phyloP scores from a whole-genome alignment of 106 monocot genomes.

The Phalaenopsis aphrodite region DNA sequence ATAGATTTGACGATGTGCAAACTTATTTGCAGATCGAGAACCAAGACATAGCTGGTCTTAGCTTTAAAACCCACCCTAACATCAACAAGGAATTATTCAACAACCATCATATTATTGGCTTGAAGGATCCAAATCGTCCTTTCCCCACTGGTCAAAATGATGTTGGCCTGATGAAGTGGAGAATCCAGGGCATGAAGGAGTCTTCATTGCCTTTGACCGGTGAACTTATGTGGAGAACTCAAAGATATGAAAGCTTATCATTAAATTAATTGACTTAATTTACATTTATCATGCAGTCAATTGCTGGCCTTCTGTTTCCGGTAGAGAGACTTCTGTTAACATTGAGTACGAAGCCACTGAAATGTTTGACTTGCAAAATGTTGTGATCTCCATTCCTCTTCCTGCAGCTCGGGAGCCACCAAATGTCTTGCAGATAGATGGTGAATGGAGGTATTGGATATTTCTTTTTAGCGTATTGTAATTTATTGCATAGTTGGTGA shows the following conservation, averaged over 20 bases:
- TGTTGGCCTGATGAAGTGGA: constrained; percentile 91
- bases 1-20: not conserved
- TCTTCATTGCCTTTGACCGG: constrained; percentile 75
- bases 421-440: constrained; percentile 86
- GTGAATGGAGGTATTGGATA: constrained; percentile 81
- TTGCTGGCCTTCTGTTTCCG: constrained; percentile 96
- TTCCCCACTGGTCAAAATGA: constrained; percentile 95
- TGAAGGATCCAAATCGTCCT: constrained; percentile 90
- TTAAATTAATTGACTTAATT: not conserved
- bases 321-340: constrained; percentile 93
- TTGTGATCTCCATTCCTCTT: constrained; percentile 82
- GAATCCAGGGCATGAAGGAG: constrained; percentile 94
- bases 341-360: constrained; percentile 95
- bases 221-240: constrained; percentile 12
- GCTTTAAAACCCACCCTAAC: constrained; percentile 94
- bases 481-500: not conserved
- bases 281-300: constrained; percentile 43
- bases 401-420: constrained; percentile 82
- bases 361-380: constrained; percentile 86
- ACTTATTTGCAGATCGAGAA: constrained; percentile 67
- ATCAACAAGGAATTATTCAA: constrained; percentile 97
- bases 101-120: constrained; percentile 62
- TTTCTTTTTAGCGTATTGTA: not conserved
- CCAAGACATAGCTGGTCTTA: constrained; percentile 62
- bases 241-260: not conserved